Percentiles rank a stretch among this genome's conserved stretches.
Conservation (phyloP, 495 filamentous ascomycete species). For the Halenospora varia region DNA sequence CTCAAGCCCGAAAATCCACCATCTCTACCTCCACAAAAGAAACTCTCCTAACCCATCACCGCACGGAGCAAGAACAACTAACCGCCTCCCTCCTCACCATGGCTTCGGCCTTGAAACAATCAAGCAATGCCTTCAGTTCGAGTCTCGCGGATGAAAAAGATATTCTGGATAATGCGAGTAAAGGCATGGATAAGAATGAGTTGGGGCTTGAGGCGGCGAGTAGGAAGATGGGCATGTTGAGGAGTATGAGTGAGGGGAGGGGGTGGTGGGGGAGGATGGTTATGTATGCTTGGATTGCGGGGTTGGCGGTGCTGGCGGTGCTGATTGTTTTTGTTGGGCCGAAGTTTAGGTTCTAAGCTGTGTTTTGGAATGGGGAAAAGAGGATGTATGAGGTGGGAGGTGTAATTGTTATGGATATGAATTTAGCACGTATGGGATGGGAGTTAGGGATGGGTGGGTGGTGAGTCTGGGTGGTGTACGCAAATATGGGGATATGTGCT, state of each 20-base stretch:
- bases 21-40: conserved; percentile 47
- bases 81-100: conserved; percentile 74
- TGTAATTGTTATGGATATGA: conserved; percentile 3
- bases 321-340: conserved; percentile 76
- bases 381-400: not conserved
- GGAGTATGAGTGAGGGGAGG: conserved; percentile 74
- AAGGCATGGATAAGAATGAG: conserved; percentile 73
- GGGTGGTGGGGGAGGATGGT: conserved; percentile 84
- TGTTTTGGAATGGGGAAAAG: not conserved
- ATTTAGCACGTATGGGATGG: too few species aligned
- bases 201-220: conserved; percentile 70
- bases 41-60: conserved; percentile 65
- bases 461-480: not conserved
- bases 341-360: conserved; percentile 73
- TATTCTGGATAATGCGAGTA: conserved; percentile 61
- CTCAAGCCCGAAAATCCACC: conserved; percentile 8
- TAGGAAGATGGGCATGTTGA: conserved; percentile 67
- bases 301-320: conserved; percentile 68
- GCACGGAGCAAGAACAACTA: conserved; percentile 78
- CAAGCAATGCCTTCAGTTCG: conserved; percentile 62
- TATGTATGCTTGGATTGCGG: conserved; percentile 80
- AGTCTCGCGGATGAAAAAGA: conserved; percentile 69
- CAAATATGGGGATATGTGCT: not conserved
- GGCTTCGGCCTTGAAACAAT: conserved; percentile 72
- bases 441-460: not conserved